Base-by-base conservation (phyloP, 805 yeast species). In the Wickerhamomyces subpelliculosus region DNA sequence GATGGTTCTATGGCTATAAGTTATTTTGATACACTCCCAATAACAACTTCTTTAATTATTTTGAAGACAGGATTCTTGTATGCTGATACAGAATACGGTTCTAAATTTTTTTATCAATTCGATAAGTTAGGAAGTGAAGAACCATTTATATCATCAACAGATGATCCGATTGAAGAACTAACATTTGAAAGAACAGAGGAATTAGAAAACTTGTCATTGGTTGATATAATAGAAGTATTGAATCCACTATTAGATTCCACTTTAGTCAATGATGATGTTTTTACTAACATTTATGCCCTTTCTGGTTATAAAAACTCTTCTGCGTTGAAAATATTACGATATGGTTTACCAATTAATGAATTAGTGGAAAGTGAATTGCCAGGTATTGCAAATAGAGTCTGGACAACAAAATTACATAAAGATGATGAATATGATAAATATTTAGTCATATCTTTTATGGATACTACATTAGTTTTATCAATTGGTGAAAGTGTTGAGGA, bases 401-500 rank as follows among this genome's bases (percentile, higher is more conserved):
- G 80, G 72, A 76, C 94, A 0, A 68, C 85, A 4, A 75, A 72
- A 46, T 50, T 72, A 5, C 50, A 59, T 3, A 45, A 58, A 2
- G 55, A 57, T 6, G 79, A 80, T 32, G 52, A 49, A 6, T 68
- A 55, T 49, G 89, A 84, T 50, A 72, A 73, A 37, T 82, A 75
- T 46, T 69, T 87, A 42, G 75, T 86, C 3, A 62, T 87, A 4
- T 68, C 90, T 1, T 73, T 80, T 47, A 57, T 72, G 18, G 80
- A 78, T 34, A 72, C 80, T 4, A 86, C 96, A 0, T 64, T 84
- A 40, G 83, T 87, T 0, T 59, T 93, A 14, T 71, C 83, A 3
- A 78, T 86, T 35, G 94, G 93, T 8, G 95, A 84, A 46, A 77
- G 75, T 0, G 85, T 85, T 3, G 88, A 82, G 41, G 88, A 84